Evolutionary conservation across 176 grass and related monocot genomes (phyloP).

Genomic region (Avena insularis): DNA sequence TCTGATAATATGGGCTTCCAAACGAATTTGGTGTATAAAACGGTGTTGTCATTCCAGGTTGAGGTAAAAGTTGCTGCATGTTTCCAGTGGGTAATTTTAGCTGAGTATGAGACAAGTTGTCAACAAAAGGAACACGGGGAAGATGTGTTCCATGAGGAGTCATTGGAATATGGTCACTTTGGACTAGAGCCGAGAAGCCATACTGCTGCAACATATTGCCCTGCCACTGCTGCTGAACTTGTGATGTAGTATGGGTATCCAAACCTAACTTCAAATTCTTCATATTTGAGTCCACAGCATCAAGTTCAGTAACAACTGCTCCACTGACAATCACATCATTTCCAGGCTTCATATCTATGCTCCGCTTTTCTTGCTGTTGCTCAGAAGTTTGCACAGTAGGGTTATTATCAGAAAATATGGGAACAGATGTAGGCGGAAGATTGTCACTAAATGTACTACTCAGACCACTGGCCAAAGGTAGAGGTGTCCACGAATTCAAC

Average conservation of each 20-base stretch:
- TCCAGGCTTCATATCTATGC: conserved; percentile 16
- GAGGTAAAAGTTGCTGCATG: conserved; percentile 63
- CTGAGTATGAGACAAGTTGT: conserved; percentile 63
- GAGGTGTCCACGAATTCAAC: conserved; percentile 46
- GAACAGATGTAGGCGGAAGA: conserved; percentile 15
- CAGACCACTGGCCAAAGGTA: conserved; percentile 26
- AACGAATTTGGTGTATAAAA: conserved; percentile 66
- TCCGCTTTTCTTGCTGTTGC: conserved; percentile 53
- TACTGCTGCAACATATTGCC: conserved; percentile 52
- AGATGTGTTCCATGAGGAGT: conserved; percentile 51
- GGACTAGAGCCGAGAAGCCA: conserved; percentile 29
- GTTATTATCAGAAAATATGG: conserved; percentile 51
- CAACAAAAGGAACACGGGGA: conserved; percentile 46
- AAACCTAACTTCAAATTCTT: conserved; percentile 66
- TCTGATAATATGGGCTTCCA: conserved; percentile 65
- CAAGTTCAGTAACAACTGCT: conserved; percentile 46
- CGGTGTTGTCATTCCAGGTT: conserved; percentile 57
- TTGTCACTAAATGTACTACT: conserved; percentile 45
- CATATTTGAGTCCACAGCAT: conserved; percentile 52
- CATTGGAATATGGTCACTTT: conserved; percentile 53
- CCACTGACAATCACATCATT: conserved; percentile 42
- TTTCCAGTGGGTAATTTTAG: conserved; percentile 62
- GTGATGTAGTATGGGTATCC: conserved; percentile 39
- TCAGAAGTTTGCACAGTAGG: conserved; percentile 32
- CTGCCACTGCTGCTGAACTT: conserved; percentile 56